These are phyloP conservation scores for Neurospora sp. DNA, from an alignment of 2,329 filamentous ascomycete species.

Conservation along the genomic window DNA sequence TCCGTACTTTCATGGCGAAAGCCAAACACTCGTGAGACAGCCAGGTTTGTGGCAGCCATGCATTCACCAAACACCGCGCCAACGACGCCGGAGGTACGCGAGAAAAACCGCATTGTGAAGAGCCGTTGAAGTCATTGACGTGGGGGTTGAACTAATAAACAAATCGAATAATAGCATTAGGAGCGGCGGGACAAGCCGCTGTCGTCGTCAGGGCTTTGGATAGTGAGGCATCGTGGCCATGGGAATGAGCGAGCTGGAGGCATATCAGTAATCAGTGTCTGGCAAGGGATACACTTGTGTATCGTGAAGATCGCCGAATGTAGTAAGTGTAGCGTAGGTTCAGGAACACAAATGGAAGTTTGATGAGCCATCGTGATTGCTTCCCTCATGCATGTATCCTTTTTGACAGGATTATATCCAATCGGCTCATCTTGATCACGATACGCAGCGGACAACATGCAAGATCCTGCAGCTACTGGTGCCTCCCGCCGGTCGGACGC, in stretches of 20 bases:
- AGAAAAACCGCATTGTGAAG: not conserved
- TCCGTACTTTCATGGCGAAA: not conserved
- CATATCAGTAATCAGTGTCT: not conserved
- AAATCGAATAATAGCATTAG: not conserved
- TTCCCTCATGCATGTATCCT: not conserved
- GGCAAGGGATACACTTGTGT: not conserved
- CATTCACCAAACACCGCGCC: not conserved
- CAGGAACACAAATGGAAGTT: not conserved
- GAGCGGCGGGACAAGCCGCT: not conserved
- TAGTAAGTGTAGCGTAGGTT: not conserved
- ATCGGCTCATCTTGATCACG: not conserved
- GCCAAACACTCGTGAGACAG: not conserved
- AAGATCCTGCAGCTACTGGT: not conserved
- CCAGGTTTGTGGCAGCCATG: not conserved
- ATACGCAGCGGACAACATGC: not conserved
- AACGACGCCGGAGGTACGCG: not conserved
- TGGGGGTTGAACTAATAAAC: not conserved
- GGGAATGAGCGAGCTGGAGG: not conserved
- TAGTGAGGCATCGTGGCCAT: not conserved
- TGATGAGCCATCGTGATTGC: not conserved
- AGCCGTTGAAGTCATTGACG: not conserved
- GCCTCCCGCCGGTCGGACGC: not conserved
- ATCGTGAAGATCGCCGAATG: not conserved
- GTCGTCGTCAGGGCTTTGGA: not conserved
- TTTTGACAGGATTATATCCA: not conserved